Conservation (phyloP, 192 early-diverging fungal genomes). For the Entomortierella parvispora region DNA sequence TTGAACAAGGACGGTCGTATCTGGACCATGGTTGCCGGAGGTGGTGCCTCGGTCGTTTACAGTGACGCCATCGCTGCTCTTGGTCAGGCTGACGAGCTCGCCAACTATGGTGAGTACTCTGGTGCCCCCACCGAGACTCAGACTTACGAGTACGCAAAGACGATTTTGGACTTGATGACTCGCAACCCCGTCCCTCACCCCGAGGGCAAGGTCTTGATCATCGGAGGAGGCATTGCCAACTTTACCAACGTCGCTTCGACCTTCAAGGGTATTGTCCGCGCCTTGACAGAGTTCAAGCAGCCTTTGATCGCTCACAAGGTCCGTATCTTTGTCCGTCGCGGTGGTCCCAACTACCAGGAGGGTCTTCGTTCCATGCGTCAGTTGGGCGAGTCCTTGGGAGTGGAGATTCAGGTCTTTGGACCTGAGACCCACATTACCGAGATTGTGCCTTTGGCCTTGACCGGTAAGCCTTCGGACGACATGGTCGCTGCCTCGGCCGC, state of each 20-base stretch:
- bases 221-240: constrained; percentile 99
- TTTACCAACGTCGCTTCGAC: constrained; percentile 98
- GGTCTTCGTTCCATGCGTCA: constrained; percentile 93
- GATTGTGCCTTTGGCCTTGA: constrained; percentile 92
- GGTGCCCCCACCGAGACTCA: constrained; percentile 98
- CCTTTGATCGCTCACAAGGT: constrained; percentile 85
- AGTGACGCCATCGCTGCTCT: constrained; percentile 93
- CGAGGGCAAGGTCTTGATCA: constrained; percentile 96
- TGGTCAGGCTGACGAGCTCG: constrained; percentile 90
- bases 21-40: constrained; percentile 99
- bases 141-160: constrained; percentile 99
- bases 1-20: constrained; percentile 93
- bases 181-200: constrained; percentile 77
- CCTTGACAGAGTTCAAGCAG: constrained; percentile 91
- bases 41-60: constrained; percentile 97
- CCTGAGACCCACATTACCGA: constrained; percentile 98
- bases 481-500: constrained; percentile 22
- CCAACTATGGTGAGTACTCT: constrained; percentile 99
- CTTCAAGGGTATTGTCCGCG: constrained; percentile 98
- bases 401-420: constrained; percentile 93
- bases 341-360: constrained; percentile 99
- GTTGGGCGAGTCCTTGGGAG: constrained; percentile 89
- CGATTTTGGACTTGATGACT: constrained; percentile 97
- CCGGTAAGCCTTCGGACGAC: constrained; percentile 63
- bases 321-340: constrained; percentile 94